These are phyloP conservation scores for Globisporangium megalacanthum DNA, from an alignment of 352 stramenopile species.

Conservation along the genomic window DNA sequence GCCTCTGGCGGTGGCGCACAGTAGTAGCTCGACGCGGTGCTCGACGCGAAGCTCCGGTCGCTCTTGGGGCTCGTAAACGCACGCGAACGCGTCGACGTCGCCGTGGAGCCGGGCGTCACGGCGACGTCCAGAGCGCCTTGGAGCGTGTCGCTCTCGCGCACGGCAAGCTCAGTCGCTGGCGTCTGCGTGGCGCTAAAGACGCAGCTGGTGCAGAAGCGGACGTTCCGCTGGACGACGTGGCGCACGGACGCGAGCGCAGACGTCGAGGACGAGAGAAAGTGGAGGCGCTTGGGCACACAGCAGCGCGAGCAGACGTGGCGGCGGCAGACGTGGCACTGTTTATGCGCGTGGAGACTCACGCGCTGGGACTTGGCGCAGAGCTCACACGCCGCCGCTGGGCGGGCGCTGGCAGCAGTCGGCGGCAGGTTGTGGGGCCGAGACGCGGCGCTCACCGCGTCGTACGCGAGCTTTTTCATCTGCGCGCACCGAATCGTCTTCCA, in stretches of 20 bases:
- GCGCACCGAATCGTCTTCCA: constrained; percentile 15
- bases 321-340: constrained; percentile 1
- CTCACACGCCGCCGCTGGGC: not conserved
- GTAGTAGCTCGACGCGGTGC: not conserved
- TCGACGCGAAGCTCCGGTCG: not conserved
- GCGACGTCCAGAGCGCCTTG: constrained; percentile 15
- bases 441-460: not conserved
- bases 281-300: constrained; percentile 10
- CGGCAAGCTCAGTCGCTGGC: constrained; percentile 20
- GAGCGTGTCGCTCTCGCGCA: constrained; percentile 14
- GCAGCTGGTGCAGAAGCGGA: constrained; percentile 26
- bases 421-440: too few species aligned
- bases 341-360: too few species aligned
- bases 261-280: constrained; percentile 4
- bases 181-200: constrained; percentile 13
- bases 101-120: not conserved
- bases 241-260: too few species aligned
- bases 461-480: constrained; percentile 39
- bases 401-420: too few species aligned
- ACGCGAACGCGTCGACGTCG: not conserved
- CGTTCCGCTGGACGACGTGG: constrained; percentile 14
- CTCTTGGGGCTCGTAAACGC: not conserved
- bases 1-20: not conserved
- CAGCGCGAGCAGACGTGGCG: constrained; percentile 4
- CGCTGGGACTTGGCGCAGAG: not conserved